These are phyloP conservation scores for Lagerstroemia speciosa DNA, from an alignment of 345 rosid species.

Conservation along the genomic window DNA sequence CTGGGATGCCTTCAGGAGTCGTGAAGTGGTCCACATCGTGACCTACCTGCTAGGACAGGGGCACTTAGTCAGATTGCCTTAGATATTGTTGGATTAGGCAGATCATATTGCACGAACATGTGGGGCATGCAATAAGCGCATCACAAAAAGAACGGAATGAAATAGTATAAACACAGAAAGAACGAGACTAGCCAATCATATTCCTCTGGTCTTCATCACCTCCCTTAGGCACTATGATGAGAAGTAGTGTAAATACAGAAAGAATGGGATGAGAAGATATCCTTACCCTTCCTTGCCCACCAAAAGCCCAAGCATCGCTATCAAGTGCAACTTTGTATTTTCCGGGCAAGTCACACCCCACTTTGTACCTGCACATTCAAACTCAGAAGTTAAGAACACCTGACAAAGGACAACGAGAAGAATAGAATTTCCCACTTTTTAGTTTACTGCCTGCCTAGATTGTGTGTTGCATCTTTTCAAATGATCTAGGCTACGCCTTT, in stretches of 20 bases:
- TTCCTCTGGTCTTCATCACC: background rate
- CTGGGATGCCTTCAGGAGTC: conserved; percentile 66
- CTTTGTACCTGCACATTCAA: conserved; percentile 53
- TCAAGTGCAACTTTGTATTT: conserved; percentile 69
- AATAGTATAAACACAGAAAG: no score
- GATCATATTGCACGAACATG: background rate
- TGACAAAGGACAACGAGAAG: background rate
- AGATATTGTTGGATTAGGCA: no score
- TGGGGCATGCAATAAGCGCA: no score
- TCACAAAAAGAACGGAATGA: no score
- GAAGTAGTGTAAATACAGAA: background rate
- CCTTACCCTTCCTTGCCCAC: conserved; percentile 70
- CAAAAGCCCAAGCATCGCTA: conserved; percentile 63
- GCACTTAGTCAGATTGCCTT: background rate
- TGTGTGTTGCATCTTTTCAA: background rate
- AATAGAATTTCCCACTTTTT: background rate
- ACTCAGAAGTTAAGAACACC: background rate
- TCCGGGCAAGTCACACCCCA: conserved; percentile 77
- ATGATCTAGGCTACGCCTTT: background rate
- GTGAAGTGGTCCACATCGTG: conserved; percentile 66
- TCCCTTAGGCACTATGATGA: background rate
- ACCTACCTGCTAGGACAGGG: conserved; percentile 38
- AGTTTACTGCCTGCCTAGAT: background rate
- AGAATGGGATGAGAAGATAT: background rate
- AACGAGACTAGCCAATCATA: no score